These are phyloP conservation scores for Salvia hispanica DNA, from an alignment of 257 asterid species.

Conservation along the genomic window DNA sequence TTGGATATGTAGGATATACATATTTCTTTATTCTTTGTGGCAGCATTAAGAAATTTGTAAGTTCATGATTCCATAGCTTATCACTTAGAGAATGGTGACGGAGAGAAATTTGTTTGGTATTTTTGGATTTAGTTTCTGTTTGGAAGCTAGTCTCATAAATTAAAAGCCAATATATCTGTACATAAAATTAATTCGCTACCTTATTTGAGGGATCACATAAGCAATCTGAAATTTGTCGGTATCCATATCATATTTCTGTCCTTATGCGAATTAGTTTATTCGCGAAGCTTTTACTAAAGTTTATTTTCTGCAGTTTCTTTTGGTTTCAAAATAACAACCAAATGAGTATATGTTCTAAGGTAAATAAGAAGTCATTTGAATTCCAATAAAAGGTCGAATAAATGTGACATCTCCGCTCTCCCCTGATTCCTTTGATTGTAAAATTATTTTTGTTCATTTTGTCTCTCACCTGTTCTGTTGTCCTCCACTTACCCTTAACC, in stretches of 20 bases:
- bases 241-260: slow-evolving; percentile 6
- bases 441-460: neutral
- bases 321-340: neutral
- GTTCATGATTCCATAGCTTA: slow-evolving; percentile 1
- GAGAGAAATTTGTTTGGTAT: neutral
- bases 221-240: neutral
- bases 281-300: neutral
- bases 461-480: neutral
- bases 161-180: neutral
- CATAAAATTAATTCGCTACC: neutral
- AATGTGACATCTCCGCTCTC: neutral
- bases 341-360: neutral
- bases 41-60: neutral
- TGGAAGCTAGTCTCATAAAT: neutral
- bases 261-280: neutral
- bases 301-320: neutral
- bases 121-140: neutral
- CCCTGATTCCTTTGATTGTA: neutral
- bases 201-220: neutral
- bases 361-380: neutral
- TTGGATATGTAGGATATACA: too few species aligned
- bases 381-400: slow-evolving; percentile 4
- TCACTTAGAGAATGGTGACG: neutral
- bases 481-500: too few species aligned
- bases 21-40: neutral